phyloP scores from a whole-genome alignment of 345 rosid species.

The Bruguiera sexangula region DNA sequence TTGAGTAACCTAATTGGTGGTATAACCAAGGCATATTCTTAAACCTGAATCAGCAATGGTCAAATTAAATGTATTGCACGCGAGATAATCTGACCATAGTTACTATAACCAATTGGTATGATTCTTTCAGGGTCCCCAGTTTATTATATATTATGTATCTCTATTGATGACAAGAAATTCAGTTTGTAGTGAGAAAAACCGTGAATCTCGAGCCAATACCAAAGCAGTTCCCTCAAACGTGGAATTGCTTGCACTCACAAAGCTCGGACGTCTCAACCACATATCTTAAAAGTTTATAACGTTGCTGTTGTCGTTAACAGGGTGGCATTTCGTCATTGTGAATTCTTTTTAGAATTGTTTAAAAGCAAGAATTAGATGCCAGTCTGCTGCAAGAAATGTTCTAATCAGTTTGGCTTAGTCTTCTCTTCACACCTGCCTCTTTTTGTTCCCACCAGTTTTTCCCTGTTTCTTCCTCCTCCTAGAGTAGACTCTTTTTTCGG shows the following conservation, averaged over 20 bases:
- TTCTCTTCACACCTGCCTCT: conserved; percentile 17
- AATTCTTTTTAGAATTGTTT: conserved; percentile 10
- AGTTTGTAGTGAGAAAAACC: no score
- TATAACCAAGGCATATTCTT: conserved; percentile 19
- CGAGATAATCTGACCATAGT: conserved; percentile 1
- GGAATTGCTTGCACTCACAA: no score
- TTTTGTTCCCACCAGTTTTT: neutral
- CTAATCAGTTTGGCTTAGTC: conserved; percentile 29
- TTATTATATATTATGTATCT: no score
- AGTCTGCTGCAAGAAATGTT: conserved; percentile 24
- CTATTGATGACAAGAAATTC: no score
- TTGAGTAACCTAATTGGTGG: neutral
- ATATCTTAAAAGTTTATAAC: neutral
- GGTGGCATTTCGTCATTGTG: neutral
- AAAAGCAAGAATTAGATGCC: conserved; percentile 6
- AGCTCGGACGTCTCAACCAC: no score
- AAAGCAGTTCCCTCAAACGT: no score
- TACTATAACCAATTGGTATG: neutral
- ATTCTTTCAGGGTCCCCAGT: conserved; percentile 10
- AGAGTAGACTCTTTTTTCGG: neutral
- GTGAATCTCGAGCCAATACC: no score
- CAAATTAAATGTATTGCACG: neutral
- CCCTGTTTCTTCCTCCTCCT: neutral
- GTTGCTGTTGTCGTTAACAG: conserved; percentile 25
- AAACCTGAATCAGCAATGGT: conserved; percentile 3